Percentiles rank a stretch among this genome's conserved stretches.
Conservation (phyloP, 495 filamentous ascomycete genomes). For the Hypomontagnella submonticulosa region DNA sequence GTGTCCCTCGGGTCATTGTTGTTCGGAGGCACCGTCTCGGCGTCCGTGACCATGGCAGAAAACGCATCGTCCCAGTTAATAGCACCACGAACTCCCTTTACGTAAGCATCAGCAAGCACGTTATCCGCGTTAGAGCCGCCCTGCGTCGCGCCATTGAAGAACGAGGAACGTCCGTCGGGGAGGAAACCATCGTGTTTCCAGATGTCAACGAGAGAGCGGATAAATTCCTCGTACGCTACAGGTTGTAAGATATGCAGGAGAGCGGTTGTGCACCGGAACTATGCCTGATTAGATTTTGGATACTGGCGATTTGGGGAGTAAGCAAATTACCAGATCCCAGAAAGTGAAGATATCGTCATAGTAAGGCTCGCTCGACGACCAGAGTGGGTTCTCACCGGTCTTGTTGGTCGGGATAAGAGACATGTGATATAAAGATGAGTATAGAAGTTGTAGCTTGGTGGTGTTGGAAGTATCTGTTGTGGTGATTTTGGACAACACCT, state of each 20-base stretch:
- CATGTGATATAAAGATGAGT: constrained; percentile 76
- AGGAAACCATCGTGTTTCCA: constrained; percentile 74
- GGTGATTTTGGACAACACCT: constrained; percentile 71
- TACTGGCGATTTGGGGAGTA: neutral
- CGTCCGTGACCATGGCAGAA: constrained; percentile 75
- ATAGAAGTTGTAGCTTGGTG: constrained; percentile 68
- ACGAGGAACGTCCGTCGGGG: constrained; percentile 72
- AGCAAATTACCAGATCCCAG: constrained; percentile 58
- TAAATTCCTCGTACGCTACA: constrained; percentile 69
- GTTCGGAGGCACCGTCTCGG: constrained; percentile 68
- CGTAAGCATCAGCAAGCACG: constrained; percentile 78
- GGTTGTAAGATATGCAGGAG: constrained; percentile 76
- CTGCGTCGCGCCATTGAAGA: constrained; percentile 76
- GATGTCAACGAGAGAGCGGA: constrained; percentile 77
- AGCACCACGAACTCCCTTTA: constrained; percentile 72
- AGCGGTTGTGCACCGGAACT: constrained; percentile 71
- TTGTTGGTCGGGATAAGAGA: constrained; percentile 75
- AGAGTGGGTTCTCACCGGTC: constrained; percentile 76
- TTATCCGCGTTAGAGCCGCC: constrained; percentile 81
- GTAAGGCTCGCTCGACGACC: constrained; percentile 73
- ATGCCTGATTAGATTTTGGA: constrained; percentile 7
- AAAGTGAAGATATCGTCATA: constrained; percentile 69
- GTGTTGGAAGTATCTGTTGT: constrained; percentile 65
- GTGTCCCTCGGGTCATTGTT: constrained; percentile 69
- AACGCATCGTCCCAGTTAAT: constrained; percentile 78